Conservation (phyloP, 1,284 basidiomycete species). For the Earliella scabrosa region DNA sequence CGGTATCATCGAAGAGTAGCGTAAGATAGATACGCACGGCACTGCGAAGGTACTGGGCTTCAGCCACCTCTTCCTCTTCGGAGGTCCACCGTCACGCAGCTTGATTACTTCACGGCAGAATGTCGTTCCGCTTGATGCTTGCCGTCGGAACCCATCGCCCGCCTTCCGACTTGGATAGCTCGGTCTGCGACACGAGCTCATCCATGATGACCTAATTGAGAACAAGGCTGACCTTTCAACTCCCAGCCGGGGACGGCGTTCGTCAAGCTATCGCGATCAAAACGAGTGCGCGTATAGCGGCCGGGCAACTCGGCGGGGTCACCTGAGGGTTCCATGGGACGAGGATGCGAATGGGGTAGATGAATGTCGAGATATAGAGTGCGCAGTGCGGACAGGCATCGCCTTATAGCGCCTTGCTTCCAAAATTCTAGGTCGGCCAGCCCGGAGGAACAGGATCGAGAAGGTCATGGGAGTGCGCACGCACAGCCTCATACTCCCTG, state of each 20-base stretch:
- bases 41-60: constrained; percentile 7
- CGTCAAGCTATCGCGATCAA: constrained; percentile 9
- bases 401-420: too few species aligned
- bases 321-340: too few species aligned
- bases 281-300: constrained; percentile 10
- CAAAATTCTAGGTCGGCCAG: too few species aligned
- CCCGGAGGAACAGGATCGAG: too few species aligned
- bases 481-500: too few species aligned
- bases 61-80: constrained; percentile 12
- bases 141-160: background rate
- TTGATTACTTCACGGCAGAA: constrained; percentile 15
- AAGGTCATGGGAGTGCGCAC: too few species aligned
- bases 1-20: background rate
- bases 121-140: constrained; percentile 15
- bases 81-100: constrained; percentile 9
- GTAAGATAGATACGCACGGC: background rate
- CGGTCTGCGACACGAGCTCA: background rate
- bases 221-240: constrained; percentile 2
- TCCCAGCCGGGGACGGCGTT: constrained; percentile 10
- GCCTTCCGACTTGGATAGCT: constrained; percentile 3
- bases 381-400: too few species aligned
- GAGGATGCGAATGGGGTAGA: too few species aligned
- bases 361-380: too few species aligned
- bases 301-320: constrained; percentile 6
- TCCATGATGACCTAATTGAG: constrained; percentile 1